phyloP scores from a whole-genome alignment of 1,284 basidiomycete genomes.

The Moesziomyces antarcticus region DNA sequence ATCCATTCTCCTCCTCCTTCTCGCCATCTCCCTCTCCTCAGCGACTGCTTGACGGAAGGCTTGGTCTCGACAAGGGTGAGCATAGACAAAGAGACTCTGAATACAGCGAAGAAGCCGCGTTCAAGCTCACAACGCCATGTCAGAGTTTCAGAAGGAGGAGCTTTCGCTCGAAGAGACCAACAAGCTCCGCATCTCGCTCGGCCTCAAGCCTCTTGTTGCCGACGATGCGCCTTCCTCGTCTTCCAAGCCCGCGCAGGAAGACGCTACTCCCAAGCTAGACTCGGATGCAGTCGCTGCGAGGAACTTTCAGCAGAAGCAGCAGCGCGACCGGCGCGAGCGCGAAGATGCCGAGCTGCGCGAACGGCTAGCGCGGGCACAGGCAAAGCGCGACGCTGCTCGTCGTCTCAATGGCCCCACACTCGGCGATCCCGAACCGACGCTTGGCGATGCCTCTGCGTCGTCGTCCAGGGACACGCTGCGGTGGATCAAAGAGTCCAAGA shows the following conservation, averaged over 20 bases:
- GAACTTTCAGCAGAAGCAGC: constrained; percentile 70
- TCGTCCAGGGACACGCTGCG: constrained; percentile 74
- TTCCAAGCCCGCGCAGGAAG: constrained; percentile 19
- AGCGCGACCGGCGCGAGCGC: constrained; percentile 77
- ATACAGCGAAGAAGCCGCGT: constrained; percentile 5
- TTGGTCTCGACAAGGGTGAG: constrained; percentile 24
- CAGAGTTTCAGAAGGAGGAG: constrained; percentile 73
- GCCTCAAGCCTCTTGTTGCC: constrained; percentile 89
- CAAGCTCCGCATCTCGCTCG: constrained; percentile 92
- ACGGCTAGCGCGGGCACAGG: constrained; percentile 72
- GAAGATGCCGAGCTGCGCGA: constrained; percentile 74
- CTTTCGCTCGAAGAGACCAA: constrained; percentile 97
- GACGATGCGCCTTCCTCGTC: constrained; percentile 57
- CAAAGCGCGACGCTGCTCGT: constrained; percentile 87
- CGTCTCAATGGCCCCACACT: constrained; percentile 90
- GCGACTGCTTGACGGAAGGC: no score
- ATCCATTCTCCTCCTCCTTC: not conserved
- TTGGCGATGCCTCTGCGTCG: constrained; percentile 8
- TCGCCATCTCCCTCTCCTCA: not conserved
- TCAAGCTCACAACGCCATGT: constrained; percentile 55
- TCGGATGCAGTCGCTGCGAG: constrained; percentile 67
- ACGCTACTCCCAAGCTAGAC: constrained; percentile 48
- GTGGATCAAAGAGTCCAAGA: constrained; percentile 90
- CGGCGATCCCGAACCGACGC: constrained; percentile 73
- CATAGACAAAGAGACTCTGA: constrained; percentile 11